A percentile compares a stretch with the other conserved stretches of the same genome.
Evolutionary conservation across 129 eudicot species (phyloP).

Genomic region (Flaveria brownii): DNA sequence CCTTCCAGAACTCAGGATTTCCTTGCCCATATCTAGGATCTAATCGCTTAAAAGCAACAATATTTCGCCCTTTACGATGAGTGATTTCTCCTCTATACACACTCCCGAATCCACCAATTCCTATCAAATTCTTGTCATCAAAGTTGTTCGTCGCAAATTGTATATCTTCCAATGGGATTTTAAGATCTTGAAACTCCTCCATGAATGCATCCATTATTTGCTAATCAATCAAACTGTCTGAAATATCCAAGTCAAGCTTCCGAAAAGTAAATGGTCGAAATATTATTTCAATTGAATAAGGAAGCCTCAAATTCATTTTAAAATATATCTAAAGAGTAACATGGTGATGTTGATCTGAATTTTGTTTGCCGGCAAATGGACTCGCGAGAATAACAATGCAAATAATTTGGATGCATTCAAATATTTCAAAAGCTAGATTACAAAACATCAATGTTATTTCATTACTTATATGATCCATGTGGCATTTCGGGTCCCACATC

Average conservation of each 20-base stretch:
- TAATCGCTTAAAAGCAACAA: slow-evolving; percentile 12
- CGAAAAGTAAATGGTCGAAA: background rate
- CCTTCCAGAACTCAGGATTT: background rate
- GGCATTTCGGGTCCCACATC: background rate
- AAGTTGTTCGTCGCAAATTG: background rate
- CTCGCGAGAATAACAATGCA: background rate
- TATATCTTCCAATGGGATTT: background rate
- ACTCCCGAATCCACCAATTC: slow-evolving; percentile 10
- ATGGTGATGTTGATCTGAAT: background rate
- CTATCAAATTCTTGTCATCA: background rate
- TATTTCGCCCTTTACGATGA: background rate
- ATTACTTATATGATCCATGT: background rate
- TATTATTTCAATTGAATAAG: background rate
- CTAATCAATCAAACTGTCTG: background rate
- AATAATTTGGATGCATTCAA: background rate
- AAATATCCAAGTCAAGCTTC: background rate
- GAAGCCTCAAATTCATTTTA: background rate
- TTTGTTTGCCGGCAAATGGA: background rate
- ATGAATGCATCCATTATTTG: background rate
- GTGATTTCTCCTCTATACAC: slow-evolving; percentile 15
- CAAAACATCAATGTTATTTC: background rate
- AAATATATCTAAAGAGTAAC: too few relatives aligned
- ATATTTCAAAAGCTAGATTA: background rate
- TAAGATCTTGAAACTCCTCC: slow-evolving; percentile 10
- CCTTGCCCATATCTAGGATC: slow-evolving; percentile 11